Percentiles rank a stretch among this genome's conserved stretches.
These are phyloP conservation scores for Panellus pusillus DNA, from an alignment of 768 basidiomycete species.

Conservation along the genomic window DNA sequence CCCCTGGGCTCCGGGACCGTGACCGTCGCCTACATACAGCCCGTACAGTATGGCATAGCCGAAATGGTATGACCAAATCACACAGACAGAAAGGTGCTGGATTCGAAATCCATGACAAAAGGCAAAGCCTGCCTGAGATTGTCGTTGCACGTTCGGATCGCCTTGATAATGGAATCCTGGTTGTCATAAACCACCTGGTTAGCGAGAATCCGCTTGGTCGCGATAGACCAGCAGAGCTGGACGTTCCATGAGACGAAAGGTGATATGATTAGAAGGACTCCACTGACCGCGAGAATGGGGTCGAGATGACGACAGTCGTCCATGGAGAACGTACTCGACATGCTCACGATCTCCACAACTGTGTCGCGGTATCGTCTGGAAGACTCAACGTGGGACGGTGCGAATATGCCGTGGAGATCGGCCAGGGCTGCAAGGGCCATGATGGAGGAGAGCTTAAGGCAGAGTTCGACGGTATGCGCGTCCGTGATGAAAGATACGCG, in stretches of 20 bases:
- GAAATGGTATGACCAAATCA: not conserved
- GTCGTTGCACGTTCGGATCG: constrained; percentile 17
- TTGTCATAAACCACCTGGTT: constrained; percentile 19
- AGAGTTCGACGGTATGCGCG: constrained; percentile 8
- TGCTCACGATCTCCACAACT: constrained; percentile 18
- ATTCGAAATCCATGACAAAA: constrained; percentile 12
- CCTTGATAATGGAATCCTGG: constrained; percentile 17
- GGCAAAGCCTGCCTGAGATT: constrained; percentile 16
- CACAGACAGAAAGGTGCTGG: not conserved
- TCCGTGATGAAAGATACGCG: constrained; percentile 18
- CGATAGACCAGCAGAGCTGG: constrained; percentile 20
- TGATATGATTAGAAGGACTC: not conserved
- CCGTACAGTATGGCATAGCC: too few species aligned
- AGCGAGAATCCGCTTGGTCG: constrained; percentile 18
- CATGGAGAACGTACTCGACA: constrained; percentile 17
- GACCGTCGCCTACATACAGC: too few species aligned
- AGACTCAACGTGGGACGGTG: constrained; percentile 16
- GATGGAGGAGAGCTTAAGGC: constrained; percentile 11
- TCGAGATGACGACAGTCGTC: constrained; percentile 20
- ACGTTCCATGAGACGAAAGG: not conserved
- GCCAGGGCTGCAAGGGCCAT: constrained; percentile 16
- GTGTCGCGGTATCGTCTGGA: constrained; percentile 16
- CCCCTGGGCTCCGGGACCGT: too few species aligned
- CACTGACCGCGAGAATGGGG: constrained; percentile 17
- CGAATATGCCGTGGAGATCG: constrained; percentile 19